Evolutionary conservation across 1,284 basidiomycete genomes (phyloP), one percentile per base, ranked within the genome.

Genomic region (Boletus hoseneyae): DNA sequence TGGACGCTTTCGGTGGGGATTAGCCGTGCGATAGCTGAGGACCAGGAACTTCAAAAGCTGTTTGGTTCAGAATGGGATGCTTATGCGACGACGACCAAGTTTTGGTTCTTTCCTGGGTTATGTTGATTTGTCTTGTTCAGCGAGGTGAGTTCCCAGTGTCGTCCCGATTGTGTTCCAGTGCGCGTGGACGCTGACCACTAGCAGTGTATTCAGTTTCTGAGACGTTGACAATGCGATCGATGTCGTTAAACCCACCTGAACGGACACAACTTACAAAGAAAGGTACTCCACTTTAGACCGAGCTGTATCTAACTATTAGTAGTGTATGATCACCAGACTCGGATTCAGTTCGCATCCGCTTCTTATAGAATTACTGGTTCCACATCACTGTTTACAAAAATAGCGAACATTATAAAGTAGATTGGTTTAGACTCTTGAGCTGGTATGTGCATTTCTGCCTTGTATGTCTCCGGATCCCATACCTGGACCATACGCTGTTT

Each of bases 71-170:
- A 79, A 56, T 82, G 80, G 80, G 75, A 78, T 7, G 57, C 53
- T n/a, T 82, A 80, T 55, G 76, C 77, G 27, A 59, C 54, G 13
- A 58, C 60, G 25, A 80, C 81, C n/a, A 71, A 60, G 25, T 76
- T 66, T 66, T 80, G 80, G 80, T 81, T 81, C 58, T 62, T 79
- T 57, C 80, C 80, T 21, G 78, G 79, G 18, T 16, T 74, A 6
- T 50, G 54, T 42, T 73, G 47, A 67, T 53, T 39, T 9, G 18
- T 12, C 18, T 10, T 13, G 2, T 27, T 23, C n/a, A 9, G 12
- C 35, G 21, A 47, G 52, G 46, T 58, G 29, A 39, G 32, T 27
- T 12, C 7, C 25, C 12, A 6, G 16, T 36, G 25, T 27, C 7
- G 8, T 9, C 12, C 12, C n/a, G 10, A 11, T n/a, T 18, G 23